Evolutionary conservation across 2,329 filamentous ascomycete species (phyloP), one percentile per base, ranked within the genome.

Genomic region (Ceratocystis ficicola): DNA sequence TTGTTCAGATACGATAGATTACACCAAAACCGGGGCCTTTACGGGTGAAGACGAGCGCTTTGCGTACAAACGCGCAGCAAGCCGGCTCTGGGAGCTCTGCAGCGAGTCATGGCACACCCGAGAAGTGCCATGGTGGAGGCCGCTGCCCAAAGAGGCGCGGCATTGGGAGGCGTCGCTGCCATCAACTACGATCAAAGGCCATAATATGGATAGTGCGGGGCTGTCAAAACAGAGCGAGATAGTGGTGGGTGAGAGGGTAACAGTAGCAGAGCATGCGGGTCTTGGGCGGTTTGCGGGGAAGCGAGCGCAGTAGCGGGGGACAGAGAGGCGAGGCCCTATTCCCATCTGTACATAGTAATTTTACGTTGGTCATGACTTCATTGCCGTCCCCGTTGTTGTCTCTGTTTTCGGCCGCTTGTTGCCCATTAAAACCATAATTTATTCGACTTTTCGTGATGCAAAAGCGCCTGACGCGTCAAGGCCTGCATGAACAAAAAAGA

Each of bases 11-110:
- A 36, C 50, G 7, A 74, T 82, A n/a, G 82, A 93, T 71, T 94
- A 93, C 71, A 82, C 79, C 62, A 84, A 86, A 69, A 81, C 86
- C 0, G 77, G 80, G 10, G 84, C 82, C 0, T 88, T 93, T 71
- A 92, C 87, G 0, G 89, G 89, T 12, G 87, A 92, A 72, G 89
- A 93, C 73, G 89, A 93, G 73, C 79, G 84, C 12, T 94, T 94
- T 72, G 89, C 89, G 0, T 92, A 90, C 70, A 89, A 89, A 74
- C 80, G 89, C 28, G 89, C 89, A 1, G 80, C 84, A 55, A 89
- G 86, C 69, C 78, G 89, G n/a, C 76, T 94, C 2, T 94, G 88
- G 89, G 88, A 94, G 75, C 84, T 94, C 72, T 93, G 88, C 73
- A 84, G 87, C 20, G 79, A 78, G 46, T 77, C 81, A 68, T 93